These are phyloP conservation scores for Tylopilus intermedius DNA, from an alignment of 768 basidiomycete genomes.

Conservation along the genomic window DNA sequence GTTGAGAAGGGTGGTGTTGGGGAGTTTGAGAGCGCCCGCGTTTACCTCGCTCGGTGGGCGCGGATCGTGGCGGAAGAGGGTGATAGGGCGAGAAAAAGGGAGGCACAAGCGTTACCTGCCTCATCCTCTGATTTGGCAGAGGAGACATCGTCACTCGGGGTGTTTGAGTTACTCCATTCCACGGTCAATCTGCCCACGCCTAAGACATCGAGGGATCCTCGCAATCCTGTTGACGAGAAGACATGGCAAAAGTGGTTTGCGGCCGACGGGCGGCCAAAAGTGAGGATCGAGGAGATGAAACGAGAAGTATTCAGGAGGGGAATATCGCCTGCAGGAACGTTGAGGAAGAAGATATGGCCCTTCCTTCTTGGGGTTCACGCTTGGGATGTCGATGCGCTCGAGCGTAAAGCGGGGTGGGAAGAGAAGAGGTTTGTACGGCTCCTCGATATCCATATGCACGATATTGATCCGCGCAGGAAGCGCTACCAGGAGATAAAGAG, in stretches of 20 bases:
- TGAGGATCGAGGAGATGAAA: slow-evolving; percentile 65
- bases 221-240: slow-evolving; percentile 67
- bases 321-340: slow-evolving; percentile 44
- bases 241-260: slow-evolving; percentile 79
- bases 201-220: slow-evolving; percentile 75
- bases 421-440: slow-evolving; percentile 48
- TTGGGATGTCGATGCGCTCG: slow-evolving; percentile 67
- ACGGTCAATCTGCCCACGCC: slow-evolving; percentile 78
- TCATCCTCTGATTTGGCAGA: slow-evolving; percentile 46
- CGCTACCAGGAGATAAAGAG: slow-evolving; percentile 67
- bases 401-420: slow-evolving; percentile 59
- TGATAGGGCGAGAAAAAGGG: slow-evolving; percentile 77
- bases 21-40: slow-evolving; percentile 93
- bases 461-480: slow-evolving; percentile 39
- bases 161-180: slow-evolving; percentile 82
- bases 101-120: slow-evolving; percentile 64
- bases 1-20: slow-evolving; percentile 90
- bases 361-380: slow-evolving; percentile 79
- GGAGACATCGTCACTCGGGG: slow-evolving; percentile 72
- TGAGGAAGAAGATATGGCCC: slow-evolving; percentile 83
- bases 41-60: slow-evolving; percentile 96
- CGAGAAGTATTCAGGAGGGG: slow-evolving; percentile 78
- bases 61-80: slow-evolving; percentile 97
- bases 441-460: background rate
- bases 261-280: slow-evolving; percentile 60